phyloP scores from a whole-genome alignment of 2,329 filamentous ascomycete genomes.

The Xylariaceae sp. region DNA sequence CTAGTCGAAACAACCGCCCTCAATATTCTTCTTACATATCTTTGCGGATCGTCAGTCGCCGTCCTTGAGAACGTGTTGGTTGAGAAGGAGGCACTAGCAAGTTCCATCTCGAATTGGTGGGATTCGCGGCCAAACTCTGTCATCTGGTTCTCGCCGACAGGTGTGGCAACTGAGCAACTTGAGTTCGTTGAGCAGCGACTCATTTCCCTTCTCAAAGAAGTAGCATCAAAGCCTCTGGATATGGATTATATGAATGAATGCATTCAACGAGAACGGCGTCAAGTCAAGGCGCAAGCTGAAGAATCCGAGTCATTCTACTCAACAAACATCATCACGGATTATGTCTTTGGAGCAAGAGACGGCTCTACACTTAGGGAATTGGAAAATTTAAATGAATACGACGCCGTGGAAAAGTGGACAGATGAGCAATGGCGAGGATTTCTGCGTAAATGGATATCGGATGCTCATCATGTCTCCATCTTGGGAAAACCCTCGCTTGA shows the following conservation, averaged over 20 bases:
- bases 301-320: slow-evolving; percentile 78
- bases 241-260: slow-evolving; percentile 90
- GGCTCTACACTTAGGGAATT: slow-evolving; percentile 71
- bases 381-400: slow-evolving; percentile 56
- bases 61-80: slow-evolving; percentile 89
- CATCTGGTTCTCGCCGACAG: slow-evolving; percentile 81
- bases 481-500: slow-evolving; percentile 82
- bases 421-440: slow-evolving; percentile 83
- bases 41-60: slow-evolving; percentile 90
- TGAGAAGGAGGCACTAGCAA: slow-evolving; percentile 88
- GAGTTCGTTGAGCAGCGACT: slow-evolving; percentile 81
- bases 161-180: slow-evolving; percentile 84
- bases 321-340: slow-evolving; percentile 84
- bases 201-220: slow-evolving; percentile 78
- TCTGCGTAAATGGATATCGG: slow-evolving; percentile 77
- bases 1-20: slow-evolving; percentile 67
- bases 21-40: slow-evolving; percentile 77
- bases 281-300: slow-evolving; percentile 81
- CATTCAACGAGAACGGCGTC: slow-evolving; percentile 74
- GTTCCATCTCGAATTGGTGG: slow-evolving; percentile 75
- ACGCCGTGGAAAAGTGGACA: slow-evolving; percentile 73
- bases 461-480: slow-evolving; percentile 83
- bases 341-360: slow-evolving; percentile 82
- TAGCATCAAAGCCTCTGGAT: slow-evolving; percentile 76
- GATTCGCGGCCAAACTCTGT: slow-evolving; percentile 79